Evolutionary conservation across 2,329 filamentous ascomycete genomes (phyloP), one percentile per base, ranked within the genome.

Genomic region (Venturia aucupariae): DNA sequence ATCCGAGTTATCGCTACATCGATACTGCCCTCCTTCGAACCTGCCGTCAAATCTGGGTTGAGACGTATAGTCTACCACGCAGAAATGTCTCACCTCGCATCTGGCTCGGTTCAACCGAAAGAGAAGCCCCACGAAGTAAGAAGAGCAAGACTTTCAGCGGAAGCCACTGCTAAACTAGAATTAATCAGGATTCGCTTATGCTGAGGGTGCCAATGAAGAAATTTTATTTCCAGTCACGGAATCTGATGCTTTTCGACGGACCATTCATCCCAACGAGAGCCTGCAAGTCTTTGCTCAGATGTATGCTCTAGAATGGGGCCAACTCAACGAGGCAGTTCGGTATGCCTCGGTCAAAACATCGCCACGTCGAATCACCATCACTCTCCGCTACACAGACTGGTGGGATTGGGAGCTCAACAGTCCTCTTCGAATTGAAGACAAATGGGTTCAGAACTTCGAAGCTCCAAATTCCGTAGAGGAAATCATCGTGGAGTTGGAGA

Each of bases 371-470:
- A 17, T 60, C 24, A 60, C 38, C 38, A 60, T 60, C 13, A 60
- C 59, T 41, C 35, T 60, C 15, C 59, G 59, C 17, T 60, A 60
- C n/a, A 60, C 59, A 60, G 59, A 60, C 41, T 60, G 59, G 59
- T 60, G 59, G 59, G 19, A 60, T 27, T 60, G 59, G 59, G 59
- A 60, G 11, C 2, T 27, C 15, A 42, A 42, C n/a, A 19, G 13
- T n/a, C 59, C 59, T 15, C 59, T 60, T 19, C 35, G 35, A 4
- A 41, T 44, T n/a, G 10, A 22, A 17, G 41, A 60, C n/a, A 22
- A 10, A 8, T 60, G 59, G 59, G 35, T 15, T 10, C 4, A 60
- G 35, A 27, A 60, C 1, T 60, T 60, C 27, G 11, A 11, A n/a
- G 59, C 41, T 41, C 59, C 59, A n/a, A 27, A 32, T 24, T 60